Base-by-base conservation (phyloP, 495 filamentous ascomycete genomes). In the Tetracladium marchalianum region DNA sequence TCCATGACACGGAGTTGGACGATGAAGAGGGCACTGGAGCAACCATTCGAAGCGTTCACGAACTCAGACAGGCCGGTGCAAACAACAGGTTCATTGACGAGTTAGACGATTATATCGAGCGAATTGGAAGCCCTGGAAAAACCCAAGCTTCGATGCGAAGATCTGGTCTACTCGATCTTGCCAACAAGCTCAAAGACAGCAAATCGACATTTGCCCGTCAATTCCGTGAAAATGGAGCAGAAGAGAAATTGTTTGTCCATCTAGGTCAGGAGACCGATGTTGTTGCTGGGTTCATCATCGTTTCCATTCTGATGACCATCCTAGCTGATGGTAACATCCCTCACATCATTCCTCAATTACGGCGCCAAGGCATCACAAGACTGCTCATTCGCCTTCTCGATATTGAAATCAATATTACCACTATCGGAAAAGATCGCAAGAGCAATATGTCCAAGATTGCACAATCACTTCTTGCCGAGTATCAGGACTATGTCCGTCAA, bases 31-130 rank as follows among this genome's bases (percentile, higher is more conserved):
- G 62, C 24, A 58, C 70, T 22, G 73, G 72, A 19, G 67, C 71
- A 36, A 73, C 75, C 41, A 81, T 95, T 47, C 78, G 83, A 40
- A 92, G 81, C 51, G 84, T 96, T 31, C 89, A 97, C 57, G 92
- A 98, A 60, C 70, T 98, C 36, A 76, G 89, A 50, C 84, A 87
- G 52, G 81, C 87, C 34, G 92, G 92, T 7, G 80, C 81, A 17
- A 93, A 90, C 60, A 81, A 79, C 40, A 82, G 88, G 15, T 89
- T 93, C 46, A 65, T 81, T 6, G 79, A 87, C 52, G 84, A 88
- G 40, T 72, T 93, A 42, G 85, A 90, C 54, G 80, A 86, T 41
- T 69, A 94, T 9, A 71, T 95, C 47, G 87, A 93, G 46, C 85
- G 93, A 48, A 83, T 98, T 50, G 80, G 85, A 41, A 68, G 73